Evolutionary conservation across 345 rosid species (phyloP).

Genomic region (Lumnitzera littorea): DNA sequence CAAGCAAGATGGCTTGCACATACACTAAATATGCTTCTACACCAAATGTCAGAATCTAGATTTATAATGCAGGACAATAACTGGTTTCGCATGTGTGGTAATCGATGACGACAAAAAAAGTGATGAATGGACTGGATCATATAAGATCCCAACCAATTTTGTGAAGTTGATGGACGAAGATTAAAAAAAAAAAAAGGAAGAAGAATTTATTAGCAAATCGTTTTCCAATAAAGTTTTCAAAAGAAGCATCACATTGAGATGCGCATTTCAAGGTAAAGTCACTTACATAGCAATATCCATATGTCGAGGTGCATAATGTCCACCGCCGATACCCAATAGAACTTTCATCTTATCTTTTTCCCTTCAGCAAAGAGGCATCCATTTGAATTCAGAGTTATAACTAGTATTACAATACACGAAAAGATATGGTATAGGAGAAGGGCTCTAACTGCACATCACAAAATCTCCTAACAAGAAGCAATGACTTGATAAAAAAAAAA

Average conservation of each 20-base stretch:
- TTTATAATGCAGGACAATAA: no score
- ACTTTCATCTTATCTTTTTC: slow-evolving; percentile 52
- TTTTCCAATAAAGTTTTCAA: not conserved
- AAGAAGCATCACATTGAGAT: not conserved
- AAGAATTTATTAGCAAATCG: not conserved
- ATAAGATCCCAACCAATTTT: no score
- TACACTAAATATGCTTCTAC: no score
- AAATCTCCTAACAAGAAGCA: no score
- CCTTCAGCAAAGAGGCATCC: slow-evolving; percentile 21
- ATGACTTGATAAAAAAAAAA: no score
- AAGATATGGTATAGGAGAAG: not conserved
- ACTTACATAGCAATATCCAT: slow-evolving; percentile 79
- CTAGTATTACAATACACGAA: not conserved
- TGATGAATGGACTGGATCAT: no score
- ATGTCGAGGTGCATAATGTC: slow-evolving; percentile 92
- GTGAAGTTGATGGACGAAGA: no score
- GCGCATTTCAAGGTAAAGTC: not conserved
- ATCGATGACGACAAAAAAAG: no score
- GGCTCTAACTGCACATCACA: no score
- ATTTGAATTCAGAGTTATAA: not conserved
- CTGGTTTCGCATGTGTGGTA: no score
- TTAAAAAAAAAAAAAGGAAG: not conserved
- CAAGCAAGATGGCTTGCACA: no score
- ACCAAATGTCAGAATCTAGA: no score
- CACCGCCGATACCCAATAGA: slow-evolving; percentile 88